A percentile compares a stretch with the other conserved stretches of the same genome.
These are phyloP conservation scores for Castanea sativa DNA, from an alignment of 306 rosid genomes.

Conservation along the genomic window DNA sequence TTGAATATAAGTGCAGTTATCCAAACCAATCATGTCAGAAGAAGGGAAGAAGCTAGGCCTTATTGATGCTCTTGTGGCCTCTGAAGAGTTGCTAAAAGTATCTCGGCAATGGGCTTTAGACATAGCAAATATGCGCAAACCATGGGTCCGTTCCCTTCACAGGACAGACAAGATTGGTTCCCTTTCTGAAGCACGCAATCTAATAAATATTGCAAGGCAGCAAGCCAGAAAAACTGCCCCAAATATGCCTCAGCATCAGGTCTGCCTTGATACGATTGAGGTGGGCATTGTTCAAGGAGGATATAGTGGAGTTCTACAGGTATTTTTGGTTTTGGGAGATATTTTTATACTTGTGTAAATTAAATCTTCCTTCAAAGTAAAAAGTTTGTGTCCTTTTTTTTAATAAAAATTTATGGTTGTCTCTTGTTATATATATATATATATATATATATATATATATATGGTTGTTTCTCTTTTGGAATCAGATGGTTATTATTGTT, in stretches of 20 bases:
- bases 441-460: no score
- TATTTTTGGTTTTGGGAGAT: conserved; percentile 30
- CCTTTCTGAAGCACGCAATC: conserved; percentile 69
- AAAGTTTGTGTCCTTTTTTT: background rate
- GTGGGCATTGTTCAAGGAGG: conserved; percentile 92
- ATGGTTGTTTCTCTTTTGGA: background rate
- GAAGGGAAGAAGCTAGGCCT: conserved; percentile 96
- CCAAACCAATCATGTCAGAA: conserved; percentile 80
- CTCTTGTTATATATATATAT: background rate
- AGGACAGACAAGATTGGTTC: conserved; percentile 79
- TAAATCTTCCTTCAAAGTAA: background rate
- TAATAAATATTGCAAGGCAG: conserved; percentile 59
- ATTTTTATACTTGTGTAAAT: background rate
- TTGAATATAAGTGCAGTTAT: conserved; percentile 46
- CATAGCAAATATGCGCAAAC: conserved; percentile 69
- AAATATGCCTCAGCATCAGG: conserved; percentile 89
- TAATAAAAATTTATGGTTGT: background rate
- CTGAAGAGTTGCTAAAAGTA: conserved; percentile 73
- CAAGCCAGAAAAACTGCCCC: conserved; percentile 76
- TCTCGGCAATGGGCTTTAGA: conserved; percentile 83
- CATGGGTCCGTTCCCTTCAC: conserved; percentile 92
- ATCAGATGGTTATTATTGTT: conserved; percentile 10
- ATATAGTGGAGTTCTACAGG: conserved; percentile 87
- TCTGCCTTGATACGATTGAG: conserved; percentile 84
- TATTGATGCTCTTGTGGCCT: conserved; percentile 72